These are phyloP conservation scores for Lignosus rhinocerotis DNA, from an alignment of 1,284 basidiomycete genomes.

Conservation along the genomic window DNA sequence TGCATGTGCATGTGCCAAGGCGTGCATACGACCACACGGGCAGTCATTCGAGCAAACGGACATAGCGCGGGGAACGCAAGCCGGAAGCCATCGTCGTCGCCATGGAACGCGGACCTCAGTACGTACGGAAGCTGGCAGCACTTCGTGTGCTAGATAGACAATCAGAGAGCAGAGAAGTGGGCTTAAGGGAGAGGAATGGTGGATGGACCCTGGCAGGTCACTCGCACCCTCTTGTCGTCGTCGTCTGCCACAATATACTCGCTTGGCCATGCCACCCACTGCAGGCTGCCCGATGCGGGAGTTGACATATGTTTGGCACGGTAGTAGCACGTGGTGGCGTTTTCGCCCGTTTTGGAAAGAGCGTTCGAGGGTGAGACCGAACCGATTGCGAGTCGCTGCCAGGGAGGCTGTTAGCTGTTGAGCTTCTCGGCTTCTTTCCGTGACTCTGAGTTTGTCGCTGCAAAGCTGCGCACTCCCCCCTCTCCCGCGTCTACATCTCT, in stretches of 20 bases:
- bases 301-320: conserved; percentile 22
- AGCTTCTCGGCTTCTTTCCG: background rate
- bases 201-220: background rate
- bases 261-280: background rate
- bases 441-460: background rate
- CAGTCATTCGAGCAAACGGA: background rate
- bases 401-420: background rate
- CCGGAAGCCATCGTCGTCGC: conserved; percentile 42
- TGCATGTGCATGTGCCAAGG: background rate
- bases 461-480: too few species aligned
- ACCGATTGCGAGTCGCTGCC: background rate
- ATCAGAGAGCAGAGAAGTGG: conserved; percentile 2
- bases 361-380: conserved; percentile 5
- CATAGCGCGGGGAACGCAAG: conserved; percentile 43
- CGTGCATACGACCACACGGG: too few species aligned
- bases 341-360: conserved; percentile 8
- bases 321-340: conserved; percentile 22
- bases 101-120: background rate
- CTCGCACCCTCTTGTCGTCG: conserved; percentile 2
- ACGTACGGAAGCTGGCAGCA: background rate
- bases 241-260: conserved; percentile 13
- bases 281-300: conserved; percentile 13
- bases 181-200: background rate
- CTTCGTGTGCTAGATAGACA: background rate
- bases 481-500: background rate